These are phyloP conservation scores for Floccularia luteovirens DNA, from an alignment of 768 basidiomycete species.

Conservation along the genomic window DNA sequence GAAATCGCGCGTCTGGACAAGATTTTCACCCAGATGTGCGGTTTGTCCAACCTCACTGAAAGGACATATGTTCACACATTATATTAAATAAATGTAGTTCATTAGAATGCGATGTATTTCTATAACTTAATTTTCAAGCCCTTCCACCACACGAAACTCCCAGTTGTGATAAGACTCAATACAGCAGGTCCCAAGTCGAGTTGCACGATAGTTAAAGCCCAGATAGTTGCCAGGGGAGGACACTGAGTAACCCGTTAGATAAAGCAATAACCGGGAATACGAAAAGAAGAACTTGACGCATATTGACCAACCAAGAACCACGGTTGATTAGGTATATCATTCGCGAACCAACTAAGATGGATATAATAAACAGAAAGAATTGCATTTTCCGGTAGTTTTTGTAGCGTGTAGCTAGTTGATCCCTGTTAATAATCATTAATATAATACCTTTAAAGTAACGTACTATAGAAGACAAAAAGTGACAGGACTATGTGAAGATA, in stretches of 20 bases:
- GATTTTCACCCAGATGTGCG: too few relatives aligned
- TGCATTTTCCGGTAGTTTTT: conserved; percentile 51
- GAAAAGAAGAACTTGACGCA: conserved; percentile 51
- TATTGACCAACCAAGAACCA: conserved; percentile 63
- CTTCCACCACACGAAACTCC: conserved; percentile 55
- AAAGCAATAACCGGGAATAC: neutral
- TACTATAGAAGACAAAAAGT: conserved; percentile 72
- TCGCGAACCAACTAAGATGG: conserved; percentile 49
- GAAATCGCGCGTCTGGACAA: too few relatives aligned
- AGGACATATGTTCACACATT: neutral
- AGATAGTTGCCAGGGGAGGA: conserved; percentile 71
- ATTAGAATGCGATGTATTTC: conserved; percentile 5
- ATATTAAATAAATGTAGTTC: too few relatives aligned
- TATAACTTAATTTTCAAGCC: conserved; percentile 38
- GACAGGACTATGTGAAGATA: conserved; percentile 46
- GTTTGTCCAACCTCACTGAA: neutral
- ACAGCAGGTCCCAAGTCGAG: conserved; percentile 58
- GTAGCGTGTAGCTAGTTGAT: conserved; percentile 49
- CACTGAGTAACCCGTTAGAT: conserved; percentile 31
- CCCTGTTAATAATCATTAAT: neutral
- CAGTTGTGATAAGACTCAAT: conserved; percentile 44
- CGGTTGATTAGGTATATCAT: conserved; percentile 67
- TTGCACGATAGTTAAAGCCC: conserved; percentile 72
- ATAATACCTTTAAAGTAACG: conserved; percentile 12
- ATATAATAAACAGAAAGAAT: conserved; percentile 48